Conservation (phyloP, 495 filamentous ascomycete species). For the Lophiostoma macrostomum region DNA sequence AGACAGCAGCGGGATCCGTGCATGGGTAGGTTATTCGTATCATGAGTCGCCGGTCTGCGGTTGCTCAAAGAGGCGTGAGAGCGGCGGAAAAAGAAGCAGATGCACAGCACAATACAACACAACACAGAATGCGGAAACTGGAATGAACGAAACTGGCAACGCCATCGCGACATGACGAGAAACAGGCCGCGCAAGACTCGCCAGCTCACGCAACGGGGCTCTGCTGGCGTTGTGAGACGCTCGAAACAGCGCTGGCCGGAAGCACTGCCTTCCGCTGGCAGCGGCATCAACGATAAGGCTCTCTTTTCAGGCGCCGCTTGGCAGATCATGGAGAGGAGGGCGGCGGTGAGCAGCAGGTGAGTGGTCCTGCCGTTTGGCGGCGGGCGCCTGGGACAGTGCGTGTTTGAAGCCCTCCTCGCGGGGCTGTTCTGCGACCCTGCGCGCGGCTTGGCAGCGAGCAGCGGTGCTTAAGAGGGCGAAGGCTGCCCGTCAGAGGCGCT, state of each 20-base stretch:
- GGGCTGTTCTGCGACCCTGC: too few species aligned
- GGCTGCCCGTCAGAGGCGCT: too few species aligned
- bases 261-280: conserved; percentile 12
- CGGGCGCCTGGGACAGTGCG: not conserved
- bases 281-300: conserved; percentile 22
- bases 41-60: conserved; percentile 2
- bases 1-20: conserved; percentile 16
- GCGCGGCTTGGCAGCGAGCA: too few species aligned
- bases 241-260: conserved; percentile 18
- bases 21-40: conserved; percentile 3
- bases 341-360: conserved; percentile 14
- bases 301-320: conserved; percentile 3
- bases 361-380: conserved; percentile 4
- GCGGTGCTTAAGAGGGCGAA: too few species aligned
- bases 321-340: conserved; percentile 1
- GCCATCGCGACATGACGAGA: not conserved
- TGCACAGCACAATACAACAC: not conserved
- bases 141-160: too few species aligned
- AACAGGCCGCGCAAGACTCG: conserved; percentile 5
- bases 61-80: not conserved
- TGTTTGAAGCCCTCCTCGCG: too few species aligned
- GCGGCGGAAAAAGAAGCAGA: not conserved
- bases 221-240: conserved; percentile 20
- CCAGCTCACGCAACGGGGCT: not conserved
- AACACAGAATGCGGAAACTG: not conserved